These are phyloP conservation scores for Tetracentron sinense DNA, from an alignment of 164 flowering plant species.

Conservation along the genomic window DNA sequence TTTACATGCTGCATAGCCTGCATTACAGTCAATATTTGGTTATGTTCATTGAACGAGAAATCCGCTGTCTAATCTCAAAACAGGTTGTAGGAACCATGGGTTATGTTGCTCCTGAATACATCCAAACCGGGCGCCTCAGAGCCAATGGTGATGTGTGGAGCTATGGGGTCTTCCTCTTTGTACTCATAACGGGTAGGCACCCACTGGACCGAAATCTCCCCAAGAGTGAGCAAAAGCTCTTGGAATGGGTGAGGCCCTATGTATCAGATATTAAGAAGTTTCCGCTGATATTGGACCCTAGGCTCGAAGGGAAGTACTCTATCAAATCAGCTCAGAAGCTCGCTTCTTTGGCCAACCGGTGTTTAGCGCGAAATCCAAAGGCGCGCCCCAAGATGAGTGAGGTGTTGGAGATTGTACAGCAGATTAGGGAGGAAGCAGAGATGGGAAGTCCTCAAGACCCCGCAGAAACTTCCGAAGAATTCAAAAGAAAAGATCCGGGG, in stretches of 20 bases:
- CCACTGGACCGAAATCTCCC: conserved; percentile 77
- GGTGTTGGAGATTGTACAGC: conserved; percentile 60
- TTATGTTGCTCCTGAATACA: conserved; percentile 93
- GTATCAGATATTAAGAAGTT: conserved; percentile 59
- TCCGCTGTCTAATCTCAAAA: not conserved
- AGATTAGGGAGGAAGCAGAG: conserved; percentile 36
- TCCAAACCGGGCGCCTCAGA: conserved; percentile 82
- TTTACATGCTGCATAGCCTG: too few species aligned
- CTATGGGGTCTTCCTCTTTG: conserved; percentile 87
- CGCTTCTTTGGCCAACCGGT: conserved; percentile 71
- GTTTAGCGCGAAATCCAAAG: conserved; percentile 57
- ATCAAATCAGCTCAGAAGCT: conserved; percentile 62
- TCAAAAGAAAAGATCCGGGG: conserved; percentile 20
- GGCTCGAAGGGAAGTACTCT: conserved; percentile 52
- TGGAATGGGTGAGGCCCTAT: conserved; percentile 82
- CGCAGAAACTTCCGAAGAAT: conserved; percentile 12
- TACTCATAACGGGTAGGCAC: conserved; percentile 82
- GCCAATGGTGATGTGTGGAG: conserved; percentile 86
- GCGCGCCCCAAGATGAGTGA: conserved; percentile 83
- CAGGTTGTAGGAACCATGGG: conserved; percentile 97
- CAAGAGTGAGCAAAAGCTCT: conserved; percentile 66
- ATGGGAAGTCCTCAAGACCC: conserved; percentile 31
- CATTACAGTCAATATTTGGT: not conserved
- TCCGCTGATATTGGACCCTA: conserved; percentile 64
- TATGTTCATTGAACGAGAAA: not conserved